phyloP scores from a whole-genome alignment of 495 filamentous ascomycete species.

The Penicillium fimorum region DNA sequence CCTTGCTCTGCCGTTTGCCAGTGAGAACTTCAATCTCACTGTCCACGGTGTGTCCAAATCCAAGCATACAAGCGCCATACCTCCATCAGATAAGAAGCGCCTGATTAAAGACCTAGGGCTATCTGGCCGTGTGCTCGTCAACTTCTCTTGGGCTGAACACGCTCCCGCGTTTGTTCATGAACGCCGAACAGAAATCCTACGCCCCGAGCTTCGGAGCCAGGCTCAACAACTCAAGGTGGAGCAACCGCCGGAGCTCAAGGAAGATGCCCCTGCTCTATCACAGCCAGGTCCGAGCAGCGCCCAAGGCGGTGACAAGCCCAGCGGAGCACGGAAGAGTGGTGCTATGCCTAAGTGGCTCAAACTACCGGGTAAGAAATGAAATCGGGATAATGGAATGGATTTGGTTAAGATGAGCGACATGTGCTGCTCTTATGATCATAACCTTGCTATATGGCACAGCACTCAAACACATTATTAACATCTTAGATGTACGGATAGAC shows the following conservation, averaged over 20 bases:
- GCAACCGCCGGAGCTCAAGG: conserved; percentile 39
- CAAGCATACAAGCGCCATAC: conserved; percentile 38
- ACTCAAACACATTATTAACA: neutral
- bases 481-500: neutral
- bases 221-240: conserved; percentile 66
- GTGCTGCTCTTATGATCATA: conserved; percentile 9
- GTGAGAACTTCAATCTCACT: conserved; percentile 53
- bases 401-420: conserved; percentile 13
- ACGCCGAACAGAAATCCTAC: conserved; percentile 52
- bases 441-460: neutral
- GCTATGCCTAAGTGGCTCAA: conserved; percentile 70
- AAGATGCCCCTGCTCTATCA: conserved; percentile 40
- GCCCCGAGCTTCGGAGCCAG: conserved; percentile 60
- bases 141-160: conserved; percentile 71
- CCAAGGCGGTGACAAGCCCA: conserved; percentile 45
- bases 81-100: conserved; percentile 48
- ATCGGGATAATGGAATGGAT: neutral
- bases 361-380: conserved; percentile 56
- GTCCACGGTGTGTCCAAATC: conserved; percentile 25
- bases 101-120: conserved; percentile 73
- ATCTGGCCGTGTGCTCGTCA: conserved; percentile 66
- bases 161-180: conserved; percentile 43
- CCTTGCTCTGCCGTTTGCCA: conserved; percentile 33
- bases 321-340: conserved; percentile 40
- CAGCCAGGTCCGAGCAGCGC: conserved; percentile 30